Base-by-base conservation (phyloP, 2,329 filamentous ascomycete species). In the Exophiala sideris region DNA sequence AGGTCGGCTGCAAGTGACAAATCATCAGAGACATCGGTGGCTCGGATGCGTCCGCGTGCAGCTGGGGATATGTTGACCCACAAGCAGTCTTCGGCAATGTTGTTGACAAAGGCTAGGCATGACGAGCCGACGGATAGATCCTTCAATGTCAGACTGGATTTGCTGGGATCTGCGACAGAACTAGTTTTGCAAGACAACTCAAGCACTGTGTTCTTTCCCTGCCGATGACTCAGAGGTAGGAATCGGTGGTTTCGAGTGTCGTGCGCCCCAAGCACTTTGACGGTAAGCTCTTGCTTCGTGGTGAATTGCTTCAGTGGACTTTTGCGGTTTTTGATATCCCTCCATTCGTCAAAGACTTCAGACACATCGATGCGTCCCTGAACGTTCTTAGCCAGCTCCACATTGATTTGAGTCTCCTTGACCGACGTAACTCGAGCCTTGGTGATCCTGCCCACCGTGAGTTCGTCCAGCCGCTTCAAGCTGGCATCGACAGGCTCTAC, bases 301-400 rank as follows among this genome's bases (percentile, higher is more conserved):
- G 83, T 80, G 73, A 95, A 95, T 58, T 81, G 80, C 52, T 78
- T 77, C n/a, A 97, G 76, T 1, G 94, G 92, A 24, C 84, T 78
- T 71, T 92, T 96, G 54, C 85, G 82, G 66, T 96, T 84, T 52
- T 83, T 79, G 65, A 99, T 94, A 40, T 92, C 86, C 44, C 95
- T 87, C 86, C 88, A 96, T 9, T 78, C 79, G 68, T 96, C 88
- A 68, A 95, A 99, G 10, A 91, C 74, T 68, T 97, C 90, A 1
- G 94, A 95, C 5, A 94, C 83, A 66, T 96, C 92, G 56, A 99
- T 85, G 14, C 94, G 89, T n/a, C 92, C 94, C 68, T 95, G 89
- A 7, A 95, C 79, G 60, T 91, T 90, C 66, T 95, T 89, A 40
- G 89, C 87, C 47, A 97, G 79, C 62, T 88, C 83, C 5, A 99